Percentiles rank a stretch among this genome's conserved stretches.
phyloP scores from a whole-genome alignment of 192 early-diverging fungal species.

The Coemansia sp. region DNA sequence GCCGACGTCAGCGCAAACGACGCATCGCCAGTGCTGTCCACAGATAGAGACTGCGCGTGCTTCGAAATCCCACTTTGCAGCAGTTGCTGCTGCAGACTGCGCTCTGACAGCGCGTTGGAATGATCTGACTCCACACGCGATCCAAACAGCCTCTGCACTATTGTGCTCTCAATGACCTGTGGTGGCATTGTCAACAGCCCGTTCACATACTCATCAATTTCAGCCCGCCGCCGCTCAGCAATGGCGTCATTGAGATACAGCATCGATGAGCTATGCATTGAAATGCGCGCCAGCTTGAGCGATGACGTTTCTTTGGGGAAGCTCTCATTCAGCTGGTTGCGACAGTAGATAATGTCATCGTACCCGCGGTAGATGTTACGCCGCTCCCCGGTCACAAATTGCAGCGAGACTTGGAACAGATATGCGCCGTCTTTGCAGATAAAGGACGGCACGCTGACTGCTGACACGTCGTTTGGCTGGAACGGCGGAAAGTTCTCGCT shows the following conservation, averaged over 20 bases:
- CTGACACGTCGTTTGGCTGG: constrained; percentile 37
- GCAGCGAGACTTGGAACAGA: constrained; percentile 65
- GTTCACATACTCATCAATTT: constrained; percentile 68
- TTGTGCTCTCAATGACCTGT: constrained; percentile 53
- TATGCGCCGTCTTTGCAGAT: constrained; percentile 69
- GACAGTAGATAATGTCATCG: constrained; percentile 78
- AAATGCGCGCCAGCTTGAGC: constrained; percentile 50
- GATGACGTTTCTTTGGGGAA: constrained; percentile 62
- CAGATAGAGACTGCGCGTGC: constrained; percentile 37
- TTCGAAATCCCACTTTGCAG: constrained; percentile 7
- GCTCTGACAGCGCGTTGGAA: constrained; percentile 1
- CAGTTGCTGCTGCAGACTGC: not conserved
- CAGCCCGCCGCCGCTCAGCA: constrained; percentile 60
- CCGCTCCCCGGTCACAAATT: constrained; percentile 54
- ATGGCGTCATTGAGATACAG: constrained; percentile 64
- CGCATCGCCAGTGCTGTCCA: constrained; percentile 25
- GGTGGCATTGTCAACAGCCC: constrained; percentile 59
- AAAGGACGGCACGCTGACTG: constrained; percentile 63
- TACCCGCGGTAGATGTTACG: constrained; percentile 69
- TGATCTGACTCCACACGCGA: constrained; percentile 22
- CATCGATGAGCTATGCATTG: constrained; percentile 66
- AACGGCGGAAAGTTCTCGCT: constrained; percentile 47
- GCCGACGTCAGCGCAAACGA: constrained; percentile 39
- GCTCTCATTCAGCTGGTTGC: constrained; percentile 63
- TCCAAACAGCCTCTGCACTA: constrained; percentile 49